A percentile compares a stretch with the other conserved stretches of the same genome.
phyloP scores from a whole-genome alignment of 352 stramenopile species.

The Hyaloperonospora brassicae region DNA sequence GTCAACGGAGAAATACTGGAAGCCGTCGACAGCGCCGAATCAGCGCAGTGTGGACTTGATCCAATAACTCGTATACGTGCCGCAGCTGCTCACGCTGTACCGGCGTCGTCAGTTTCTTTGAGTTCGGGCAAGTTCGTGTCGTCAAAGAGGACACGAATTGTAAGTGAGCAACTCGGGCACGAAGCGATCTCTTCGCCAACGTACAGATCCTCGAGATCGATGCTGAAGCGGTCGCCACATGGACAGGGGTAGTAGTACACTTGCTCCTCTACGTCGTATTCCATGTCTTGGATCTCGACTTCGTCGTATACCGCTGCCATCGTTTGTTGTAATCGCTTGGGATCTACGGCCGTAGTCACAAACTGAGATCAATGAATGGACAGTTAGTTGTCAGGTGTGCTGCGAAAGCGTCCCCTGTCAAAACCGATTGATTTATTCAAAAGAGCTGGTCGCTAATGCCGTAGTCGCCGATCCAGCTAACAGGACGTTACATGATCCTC shows the following conservation, averaged over 20 bases:
- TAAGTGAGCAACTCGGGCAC: constrained; percentile 94
- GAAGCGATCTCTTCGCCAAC: constrained; percentile 96
- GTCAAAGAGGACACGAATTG: constrained; percentile 94
- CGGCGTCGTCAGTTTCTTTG: constrained; percentile 20
- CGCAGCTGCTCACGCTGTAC: no score
- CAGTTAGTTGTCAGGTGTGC: background rate
- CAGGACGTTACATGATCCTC: background rate
- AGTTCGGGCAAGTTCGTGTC: constrained; percentile 74
- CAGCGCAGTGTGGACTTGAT: no score
- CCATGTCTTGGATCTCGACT: constrained; percentile 98
- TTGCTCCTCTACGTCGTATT: constrained; percentile 89
- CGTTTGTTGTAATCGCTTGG: no score
- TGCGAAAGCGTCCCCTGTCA: constrained; percentile 4
- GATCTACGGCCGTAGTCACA: constrained; percentile 4
- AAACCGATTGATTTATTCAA: constrained; percentile 10
- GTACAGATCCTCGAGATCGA: constrained; percentile 77
- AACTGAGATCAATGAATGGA: constrained; percentile 4
- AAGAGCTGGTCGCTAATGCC: background rate
- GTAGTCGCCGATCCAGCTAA: constrained; percentile 6
- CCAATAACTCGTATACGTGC: no score
- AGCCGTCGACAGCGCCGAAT: no score
- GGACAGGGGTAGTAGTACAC: constrained; percentile 97
- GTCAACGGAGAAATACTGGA: no score
- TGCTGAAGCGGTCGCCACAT: constrained; percentile 92
- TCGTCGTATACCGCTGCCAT: constrained; percentile 95